These are phyloP conservation scores for Tolypocladium sp. DNA, from an alignment of 2,329 filamentous ascomycete species.

Conservation along the genomic window DNA sequence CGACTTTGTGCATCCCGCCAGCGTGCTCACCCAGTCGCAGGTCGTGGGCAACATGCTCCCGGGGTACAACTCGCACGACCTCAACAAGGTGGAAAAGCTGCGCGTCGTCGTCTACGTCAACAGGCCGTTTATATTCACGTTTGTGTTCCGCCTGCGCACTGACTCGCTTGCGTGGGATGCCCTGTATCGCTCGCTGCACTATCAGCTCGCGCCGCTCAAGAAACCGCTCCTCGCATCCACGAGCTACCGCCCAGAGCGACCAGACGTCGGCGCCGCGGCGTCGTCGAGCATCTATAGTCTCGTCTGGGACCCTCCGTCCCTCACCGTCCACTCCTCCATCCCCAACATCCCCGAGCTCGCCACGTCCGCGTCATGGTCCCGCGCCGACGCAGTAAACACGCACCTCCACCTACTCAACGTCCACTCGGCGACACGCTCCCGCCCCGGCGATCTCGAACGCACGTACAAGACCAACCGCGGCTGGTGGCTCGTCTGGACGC, in stretches of 20 bases:
- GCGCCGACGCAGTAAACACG: slow-evolving; percentile 54
- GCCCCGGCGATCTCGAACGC: slow-evolving; percentile 42
- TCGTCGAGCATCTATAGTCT: slow-evolving; percentile 44
- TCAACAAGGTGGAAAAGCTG: slow-evolving; percentile 46
- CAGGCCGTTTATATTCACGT: slow-evolving; percentile 68
- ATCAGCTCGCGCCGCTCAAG: slow-evolving; percentile 50
- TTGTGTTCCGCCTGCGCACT: slow-evolving; percentile 56
- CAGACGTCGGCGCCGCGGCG: slow-evolving; percentile 2
- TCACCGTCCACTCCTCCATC: slow-evolving; percentile 54
- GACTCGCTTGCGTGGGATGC: slow-evolving; percentile 45
- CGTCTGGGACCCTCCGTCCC: slow-evolving; percentile 47
- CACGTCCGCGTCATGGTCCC: slow-evolving; percentile 37
- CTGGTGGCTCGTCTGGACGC: slow-evolving; percentile 63
- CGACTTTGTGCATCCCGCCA: slow-evolving; percentile 30
- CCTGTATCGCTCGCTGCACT: slow-evolving; percentile 50
- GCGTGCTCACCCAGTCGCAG: slow-evolving; percentile 21
- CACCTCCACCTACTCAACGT: slow-evolving; percentile 55
- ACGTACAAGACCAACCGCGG: slow-evolving; percentile 58
- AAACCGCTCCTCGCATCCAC: slow-evolving; percentile 49
- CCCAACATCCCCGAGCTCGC: slow-evolving; percentile 52
- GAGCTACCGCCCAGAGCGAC: slow-evolving; percentile 41
- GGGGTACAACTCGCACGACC: slow-evolving; percentile 32
- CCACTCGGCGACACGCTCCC: slow-evolving; percentile 32
- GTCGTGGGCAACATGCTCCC: slow-evolving; percentile 22
- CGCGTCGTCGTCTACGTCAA: slow-evolving; percentile 66